Conservation (phyloP, 108 stramenopile genomes). For the Parietichytrium sp. region DNA sequence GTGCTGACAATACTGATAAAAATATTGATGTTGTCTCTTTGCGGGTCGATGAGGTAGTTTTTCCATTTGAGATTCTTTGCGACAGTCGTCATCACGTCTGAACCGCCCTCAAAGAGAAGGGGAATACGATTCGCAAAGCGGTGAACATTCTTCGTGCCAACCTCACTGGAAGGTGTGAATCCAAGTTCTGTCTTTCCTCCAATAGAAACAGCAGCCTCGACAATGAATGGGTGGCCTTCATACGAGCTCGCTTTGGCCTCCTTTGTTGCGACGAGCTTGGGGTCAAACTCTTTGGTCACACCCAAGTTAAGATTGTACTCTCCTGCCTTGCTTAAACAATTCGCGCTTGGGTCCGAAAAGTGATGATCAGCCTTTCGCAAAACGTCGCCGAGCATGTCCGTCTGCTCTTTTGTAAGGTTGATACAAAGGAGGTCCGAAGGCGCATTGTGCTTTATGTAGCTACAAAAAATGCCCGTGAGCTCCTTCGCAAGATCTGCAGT, state of each 20-base stretch:
- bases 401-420: slow-evolving; percentile 72
- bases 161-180: not conserved
- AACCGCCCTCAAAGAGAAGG: slow-evolving; percentile 88
- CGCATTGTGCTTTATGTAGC: slow-evolving; percentile 66
- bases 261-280: slow-evolving; percentile 78
- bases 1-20: slow-evolving; percentile 92
- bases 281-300: slow-evolving; percentile 84
- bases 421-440: slow-evolving; percentile 66
- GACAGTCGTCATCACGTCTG: slow-evolving; percentile 86
- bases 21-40: slow-evolving; percentile 85
- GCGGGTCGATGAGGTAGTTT: slow-evolving; percentile 89
- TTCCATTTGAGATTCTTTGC: slow-evolving; percentile 80
- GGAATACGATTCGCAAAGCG: slow-evolving; percentile 97
- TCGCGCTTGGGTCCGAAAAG: slow-evolving; percentile 85
- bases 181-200: slow-evolving; percentile 82
- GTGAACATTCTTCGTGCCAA: slow-evolving; percentile 57
- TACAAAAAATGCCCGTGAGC: slow-evolving; percentile 46
- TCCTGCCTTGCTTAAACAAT: slow-evolving; percentile 83
- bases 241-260: slow-evolving; percentile 72
- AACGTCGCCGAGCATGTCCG: no score
- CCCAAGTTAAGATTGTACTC: slow-evolving; percentile 96
- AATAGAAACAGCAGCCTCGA: slow-evolving; percentile 91
- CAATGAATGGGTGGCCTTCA: slow-evolving; percentile 92
- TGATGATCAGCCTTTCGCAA: no score
- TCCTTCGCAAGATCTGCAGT: slow-evolving; percentile 64